Base-by-base conservation (phyloP, 1,284 basidiomycete species). In the Malassezia sp. region DNA sequence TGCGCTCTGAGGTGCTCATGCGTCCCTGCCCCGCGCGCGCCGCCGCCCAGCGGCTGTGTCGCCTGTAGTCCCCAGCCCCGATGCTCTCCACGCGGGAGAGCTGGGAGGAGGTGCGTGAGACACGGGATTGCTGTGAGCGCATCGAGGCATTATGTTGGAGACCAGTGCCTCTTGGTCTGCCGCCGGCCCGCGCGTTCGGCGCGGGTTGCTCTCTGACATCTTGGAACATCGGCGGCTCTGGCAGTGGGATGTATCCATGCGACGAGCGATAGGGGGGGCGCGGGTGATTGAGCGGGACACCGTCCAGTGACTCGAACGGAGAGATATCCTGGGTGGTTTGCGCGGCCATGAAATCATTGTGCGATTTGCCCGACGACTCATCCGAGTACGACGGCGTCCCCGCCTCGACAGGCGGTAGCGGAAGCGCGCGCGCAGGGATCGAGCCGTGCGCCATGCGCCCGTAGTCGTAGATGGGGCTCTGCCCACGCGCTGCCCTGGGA, bases 71-170 rank as follows among this genome's bases (percentile, higher is more conserved):
- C 5, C 48, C 48, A 7, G 48, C 48, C n/a, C 48, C 42, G 27
- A 50, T 42, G 24, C 48, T 50, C 8, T 50, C 48, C 8, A 50
- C 48, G 24, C 48, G 48, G 10, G 37, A 40, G 11, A 43, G 35
- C 34, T 48, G 45, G 22, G 23, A 26, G 28, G 18, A 7, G 15
- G 17, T 41, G 11, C 39, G 39, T 17, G 29, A 29, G 22, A 41
- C 12, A 5, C 14, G 15, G 21, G 39, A 41, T 28, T 14, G 6
- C 9, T 15, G 28, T 8, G 39, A 41, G 14, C 38, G 38, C 21
- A 8, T 20, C n/a, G 38, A 40, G 4, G 18, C 14, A 18, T 40
- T 29, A 17, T 22, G 28, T 27, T 27, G 26, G 6, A 27, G 26
- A 6, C 26, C 7, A 27, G 26, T n/a, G n/a, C 7, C 26, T 12